A percentile compares a stretch with the other conserved stretches of the same genome.
Conservation (phyloP, 179 eudicot genomes). For the Beta lomatogona region DNA sequence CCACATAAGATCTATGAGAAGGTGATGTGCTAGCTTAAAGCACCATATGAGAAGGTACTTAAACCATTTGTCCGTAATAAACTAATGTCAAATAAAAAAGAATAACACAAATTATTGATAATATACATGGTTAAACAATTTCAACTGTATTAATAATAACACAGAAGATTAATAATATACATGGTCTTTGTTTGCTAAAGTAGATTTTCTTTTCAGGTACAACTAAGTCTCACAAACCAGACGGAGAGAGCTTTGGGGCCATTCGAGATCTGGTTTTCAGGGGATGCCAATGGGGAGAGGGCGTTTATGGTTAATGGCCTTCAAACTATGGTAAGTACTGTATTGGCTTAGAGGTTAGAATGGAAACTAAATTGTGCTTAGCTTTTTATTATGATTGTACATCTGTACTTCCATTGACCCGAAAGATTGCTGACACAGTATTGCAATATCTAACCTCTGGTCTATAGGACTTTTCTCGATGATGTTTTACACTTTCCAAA, state of each 20-base stretch:
- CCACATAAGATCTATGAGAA: too few relatives aligned
- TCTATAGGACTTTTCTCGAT: neutral
- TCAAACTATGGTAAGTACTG: conserved; percentile 64
- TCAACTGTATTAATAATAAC: too few relatives aligned
- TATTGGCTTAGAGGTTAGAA: conserved; percentile 7
- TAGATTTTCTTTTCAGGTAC: conserved; percentile 49
- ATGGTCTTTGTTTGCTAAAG: conserved; percentile 8
- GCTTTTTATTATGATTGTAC: neutral
- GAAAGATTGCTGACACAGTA: neutral
- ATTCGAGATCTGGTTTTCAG: conserved; percentile 78
- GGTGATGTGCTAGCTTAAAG: too few relatives aligned
- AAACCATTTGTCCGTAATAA: too few relatives aligned
- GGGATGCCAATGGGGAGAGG: conserved; percentile 68
- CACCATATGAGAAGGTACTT: too few relatives aligned
- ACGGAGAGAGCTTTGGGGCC: conserved; percentile 92
- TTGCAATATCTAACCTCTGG: neutral
- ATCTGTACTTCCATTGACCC: neutral
- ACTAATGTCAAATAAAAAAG: too few relatives aligned
- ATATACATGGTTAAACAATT: too few relatives aligned
- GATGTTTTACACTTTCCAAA: neutral
- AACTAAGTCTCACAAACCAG: conserved; percentile 71
- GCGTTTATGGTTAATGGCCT: conserved; percentile 88
- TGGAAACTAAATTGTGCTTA: neutral
- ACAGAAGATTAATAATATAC: too few relatives aligned
- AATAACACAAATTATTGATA: too few relatives aligned